Percentiles rank a stretch among this genome's conserved stretches.
Evolutionary conservation across 139 green algal genomes (phyloP).

Genomic region (Haematococcus sp.): DNA sequence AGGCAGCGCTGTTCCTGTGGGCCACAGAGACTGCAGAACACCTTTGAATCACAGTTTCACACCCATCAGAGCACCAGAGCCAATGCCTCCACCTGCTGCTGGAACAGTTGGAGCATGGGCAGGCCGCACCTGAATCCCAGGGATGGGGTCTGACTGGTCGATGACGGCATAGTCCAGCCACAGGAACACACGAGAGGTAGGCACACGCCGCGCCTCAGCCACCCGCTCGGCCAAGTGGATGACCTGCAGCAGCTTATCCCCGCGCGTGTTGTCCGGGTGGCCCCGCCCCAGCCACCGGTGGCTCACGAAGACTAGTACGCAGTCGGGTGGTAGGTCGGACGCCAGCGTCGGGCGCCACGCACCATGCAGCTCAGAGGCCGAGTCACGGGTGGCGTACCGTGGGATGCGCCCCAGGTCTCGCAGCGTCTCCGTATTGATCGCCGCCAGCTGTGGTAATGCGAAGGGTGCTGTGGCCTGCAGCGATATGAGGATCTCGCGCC

Average conservation of each 20-base stretch:
- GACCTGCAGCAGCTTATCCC: slow-evolving; percentile 23
- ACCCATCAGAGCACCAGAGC: no score
- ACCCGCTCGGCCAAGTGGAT: neutral
- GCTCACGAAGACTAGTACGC: slow-evolving; percentile 22
- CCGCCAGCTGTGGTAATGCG: slow-evolving; percentile 7
- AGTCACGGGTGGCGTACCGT: neutral
- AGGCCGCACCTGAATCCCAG: slow-evolving; percentile 1
- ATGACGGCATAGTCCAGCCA: slow-evolving; percentile 31
- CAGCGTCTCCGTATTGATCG: slow-evolving; percentile 12
- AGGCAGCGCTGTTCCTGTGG: no score
- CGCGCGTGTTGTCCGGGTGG: slow-evolving; percentile 11
- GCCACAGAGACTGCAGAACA: no score
- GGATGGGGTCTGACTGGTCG: slow-evolving; percentile 25
- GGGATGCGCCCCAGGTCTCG: slow-evolving; percentile 7
- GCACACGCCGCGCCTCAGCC: neutral
- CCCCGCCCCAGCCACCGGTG: slow-evolving; percentile 21
- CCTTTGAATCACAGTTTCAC: no score
- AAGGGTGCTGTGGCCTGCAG: slow-evolving; percentile 10
- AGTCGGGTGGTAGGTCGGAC: neutral
- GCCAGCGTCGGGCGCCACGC: slow-evolving; percentile 1
- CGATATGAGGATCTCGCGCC: neutral
- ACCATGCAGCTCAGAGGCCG: neutral
- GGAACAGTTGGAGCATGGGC: no score
- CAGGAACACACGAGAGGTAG: neutral
- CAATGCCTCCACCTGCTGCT: no score